Percentiles rank a stretch among this genome's conserved stretches.
Conservation (phyloP, 2,329 filamentous ascomycete species). For the Lachnellula hyalina region DNA sequence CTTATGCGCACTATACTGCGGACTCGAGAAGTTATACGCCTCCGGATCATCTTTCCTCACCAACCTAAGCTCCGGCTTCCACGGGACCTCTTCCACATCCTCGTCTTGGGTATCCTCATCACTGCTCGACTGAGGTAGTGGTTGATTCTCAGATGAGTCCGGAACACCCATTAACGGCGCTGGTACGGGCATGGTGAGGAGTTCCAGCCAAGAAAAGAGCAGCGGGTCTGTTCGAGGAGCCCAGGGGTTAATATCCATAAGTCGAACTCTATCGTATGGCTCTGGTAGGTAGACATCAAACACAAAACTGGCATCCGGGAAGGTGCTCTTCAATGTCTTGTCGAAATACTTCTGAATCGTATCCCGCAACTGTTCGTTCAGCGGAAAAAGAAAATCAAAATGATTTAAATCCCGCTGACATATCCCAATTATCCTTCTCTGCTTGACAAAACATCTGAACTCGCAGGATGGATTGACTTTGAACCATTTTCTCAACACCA, state of each 20-base stretch:
- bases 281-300: slow-evolving; percentile 92
- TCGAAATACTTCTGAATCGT: slow-evolving; percentile 74
- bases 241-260: slow-evolving; percentile 96
- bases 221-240: slow-evolving; percentile 82
- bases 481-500: slow-evolving; percentile 85
- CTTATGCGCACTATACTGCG: slow-evolving; percentile 93
- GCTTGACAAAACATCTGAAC: slow-evolving; percentile 91
- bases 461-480: slow-evolving; percentile 85
- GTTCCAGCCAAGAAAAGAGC: slow-evolving; percentile 84
- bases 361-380: slow-evolving; percentile 62
- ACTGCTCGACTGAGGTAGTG: slow-evolving; percentile 32
- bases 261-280: slow-evolving; percentile 51
- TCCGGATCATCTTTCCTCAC: slow-evolving; percentile 81
- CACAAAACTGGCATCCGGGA: slow-evolving; percentile 76
- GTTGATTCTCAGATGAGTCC: slow-evolving; percentile 27
- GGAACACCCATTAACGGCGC: slow-evolving; percentile 49
- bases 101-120: slow-evolving; percentile 37
- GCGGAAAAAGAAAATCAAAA: slow-evolving; percentile 68
- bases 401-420: slow-evolving; percentile 87
- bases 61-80: slow-evolving; percentile 73
- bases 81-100: slow-evolving; percentile 46
- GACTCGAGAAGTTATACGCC: slow-evolving; percentile 77
- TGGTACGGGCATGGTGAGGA: slow-evolving; percentile 66
- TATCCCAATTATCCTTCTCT: slow-evolving; percentile 73
- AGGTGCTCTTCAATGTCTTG: slow-evolving; percentile 65